Percentiles rank a stretch among this genome's conserved stretches.
phyloP scores from a whole-genome alignment of 2,329 filamentous ascomycete genomes.

The Aurifilum marmelostoma region DNA sequence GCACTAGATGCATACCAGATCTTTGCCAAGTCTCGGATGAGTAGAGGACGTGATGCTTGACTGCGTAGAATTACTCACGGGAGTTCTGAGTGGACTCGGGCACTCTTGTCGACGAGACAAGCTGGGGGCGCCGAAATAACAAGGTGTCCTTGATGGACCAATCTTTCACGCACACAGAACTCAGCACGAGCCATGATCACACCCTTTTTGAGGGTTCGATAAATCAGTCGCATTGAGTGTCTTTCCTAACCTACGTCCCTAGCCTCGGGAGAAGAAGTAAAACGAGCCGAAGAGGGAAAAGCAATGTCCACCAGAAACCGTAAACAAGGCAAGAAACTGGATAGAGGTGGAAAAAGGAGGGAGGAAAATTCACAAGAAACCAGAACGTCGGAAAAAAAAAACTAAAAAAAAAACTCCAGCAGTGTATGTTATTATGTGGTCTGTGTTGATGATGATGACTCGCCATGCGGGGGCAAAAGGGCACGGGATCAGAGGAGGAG shows the following conservation, averaged over 20 bases:
- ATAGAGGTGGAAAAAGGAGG: background rate
- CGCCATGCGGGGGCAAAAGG: slow-evolving; percentile 18
- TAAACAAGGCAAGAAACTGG: slow-evolving; percentile 21
- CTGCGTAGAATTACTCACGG: too few species aligned
- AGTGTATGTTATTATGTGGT: slow-evolving; percentile 29
- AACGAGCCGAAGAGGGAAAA: slow-evolving; percentile 16
- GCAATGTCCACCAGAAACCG: slow-evolving; percentile 11
- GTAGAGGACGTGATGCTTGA: too few species aligned
- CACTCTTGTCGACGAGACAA: too few species aligned
- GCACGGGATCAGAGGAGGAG: background rate
- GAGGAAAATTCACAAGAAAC: slow-evolving; percentile 17
- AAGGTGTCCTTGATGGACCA: too few species aligned
- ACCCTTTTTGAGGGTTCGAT: background rate
- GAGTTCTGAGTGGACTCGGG: too few species aligned
- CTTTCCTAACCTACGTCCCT: slow-evolving; percentile 23
- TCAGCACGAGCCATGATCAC: background rate
- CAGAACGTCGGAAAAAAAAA: slow-evolving; percentile 8
- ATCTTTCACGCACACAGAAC: background rate
- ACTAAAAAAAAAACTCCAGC: slow-evolving; percentile 24
- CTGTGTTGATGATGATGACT: slow-evolving; percentile 20
- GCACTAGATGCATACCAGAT: too few species aligned
- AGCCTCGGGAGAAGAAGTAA: slow-evolving; percentile 14
- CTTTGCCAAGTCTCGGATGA: too few species aligned
- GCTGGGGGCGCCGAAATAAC: too few species aligned
- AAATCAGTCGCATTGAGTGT: slow-evolving; percentile 17